A percentile compares a stretch with the other conserved stretches of the same genome.
Evolutionary conservation across 768 basidiomycete species (phyloP).

Genomic region (Pilatotrama ljubarskyi): DNA sequence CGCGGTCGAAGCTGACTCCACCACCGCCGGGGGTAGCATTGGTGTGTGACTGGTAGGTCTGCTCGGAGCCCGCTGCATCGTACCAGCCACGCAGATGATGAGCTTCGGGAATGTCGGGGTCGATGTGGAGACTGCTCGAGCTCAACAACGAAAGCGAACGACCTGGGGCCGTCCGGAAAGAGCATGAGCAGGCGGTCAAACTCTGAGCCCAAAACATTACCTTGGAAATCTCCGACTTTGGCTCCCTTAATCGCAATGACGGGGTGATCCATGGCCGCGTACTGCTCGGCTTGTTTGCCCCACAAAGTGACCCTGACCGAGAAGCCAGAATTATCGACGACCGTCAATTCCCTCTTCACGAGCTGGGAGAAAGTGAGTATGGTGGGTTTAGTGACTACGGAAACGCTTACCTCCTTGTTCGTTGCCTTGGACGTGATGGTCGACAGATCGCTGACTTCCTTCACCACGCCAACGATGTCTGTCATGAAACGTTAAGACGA

Average conservation of each 20-base stretch:
- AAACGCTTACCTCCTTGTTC: conserved; percentile 51
- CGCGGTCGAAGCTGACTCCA: conserved; percentile 57
- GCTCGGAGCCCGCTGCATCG: conserved; percentile 62
- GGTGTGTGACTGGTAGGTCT: conserved; percentile 73
- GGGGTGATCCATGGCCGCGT: conserved; percentile 54
- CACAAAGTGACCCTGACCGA: conserved; percentile 87
- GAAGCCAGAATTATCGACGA: conserved; percentile 82
- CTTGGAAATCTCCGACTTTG: conserved; percentile 90
- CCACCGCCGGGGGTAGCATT: conserved; percentile 41
- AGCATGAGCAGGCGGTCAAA: background rate
- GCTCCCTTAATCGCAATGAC: conserved; percentile 94
- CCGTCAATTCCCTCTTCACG: conserved; percentile 82
- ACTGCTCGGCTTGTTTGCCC: conserved; percentile 93
- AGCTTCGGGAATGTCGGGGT: conserved; percentile 91
- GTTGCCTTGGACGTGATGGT: conserved; percentile 78
- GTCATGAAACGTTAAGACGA: background rate
- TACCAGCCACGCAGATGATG: conserved; percentile 91
- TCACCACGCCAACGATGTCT: conserved; percentile 91
- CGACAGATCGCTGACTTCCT: conserved; percentile 66
- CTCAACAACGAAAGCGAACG: conserved; percentile 83
- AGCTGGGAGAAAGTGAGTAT: conserved; percentile 47
- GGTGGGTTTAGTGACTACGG: background rate
- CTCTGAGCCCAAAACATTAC: conserved; percentile 34
- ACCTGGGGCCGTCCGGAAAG: conserved; percentile 42
- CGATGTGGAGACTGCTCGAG: conserved; percentile 76